Percentiles rank a stretch among this genome's conserved stretches.
Evolutionary conservation across 495 filamentous ascomycete genomes (phyloP).

Genomic region (Aspergillus ostianus): DNA sequence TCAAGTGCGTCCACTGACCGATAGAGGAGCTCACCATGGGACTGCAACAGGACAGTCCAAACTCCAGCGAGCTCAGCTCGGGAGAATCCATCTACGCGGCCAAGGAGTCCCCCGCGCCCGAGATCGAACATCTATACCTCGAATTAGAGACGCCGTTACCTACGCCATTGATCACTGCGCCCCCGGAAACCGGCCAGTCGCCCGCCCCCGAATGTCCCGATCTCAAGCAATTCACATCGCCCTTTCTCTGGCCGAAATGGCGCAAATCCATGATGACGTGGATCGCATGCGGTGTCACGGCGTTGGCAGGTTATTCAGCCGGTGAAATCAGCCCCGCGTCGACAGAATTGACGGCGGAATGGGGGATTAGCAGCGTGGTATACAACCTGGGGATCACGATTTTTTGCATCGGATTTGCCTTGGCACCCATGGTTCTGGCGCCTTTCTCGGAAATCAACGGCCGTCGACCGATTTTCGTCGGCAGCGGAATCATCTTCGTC

Average conservation of each 20-base stretch:
- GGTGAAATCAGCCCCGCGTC: slow-evolving; percentile 75
- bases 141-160: slow-evolving; percentile 70
- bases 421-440: slow-evolving; percentile 87
- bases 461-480: slow-evolving; percentile 75
- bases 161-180: slow-evolving; percentile 45
- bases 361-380: slow-evolving; percentile 61
- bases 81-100: neutral
- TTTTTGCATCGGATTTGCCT: slow-evolving; percentile 79
- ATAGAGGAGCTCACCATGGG: slow-evolving; percentile 1
- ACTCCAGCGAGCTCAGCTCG: slow-evolving; percentile 7
- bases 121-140: slow-evolving; percentile 68
- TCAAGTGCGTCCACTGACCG: neutral
- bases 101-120: slow-evolving; percentile 9
- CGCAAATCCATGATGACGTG: slow-evolving; percentile 72
- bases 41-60: neutral
- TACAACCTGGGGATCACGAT: slow-evolving; percentile 76
- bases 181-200: slow-evolving; percentile 30
- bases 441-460: slow-evolving; percentile 90
- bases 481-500: slow-evolving; percentile 66
- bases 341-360: slow-evolving; percentile 59
- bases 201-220: slow-evolving; percentile 57
- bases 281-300: slow-evolving; percentile 73
- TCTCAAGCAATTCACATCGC: slow-evolving; percentile 65
- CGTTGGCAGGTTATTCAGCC: slow-evolving; percentile 76
- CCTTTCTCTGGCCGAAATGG: slow-evolving; percentile 68